A percentile compares a stretch with the other conserved stretches of the same genome.
phyloP scores from a whole-genome alignment of 345 rosid species.

The Populus nigra region DNA sequence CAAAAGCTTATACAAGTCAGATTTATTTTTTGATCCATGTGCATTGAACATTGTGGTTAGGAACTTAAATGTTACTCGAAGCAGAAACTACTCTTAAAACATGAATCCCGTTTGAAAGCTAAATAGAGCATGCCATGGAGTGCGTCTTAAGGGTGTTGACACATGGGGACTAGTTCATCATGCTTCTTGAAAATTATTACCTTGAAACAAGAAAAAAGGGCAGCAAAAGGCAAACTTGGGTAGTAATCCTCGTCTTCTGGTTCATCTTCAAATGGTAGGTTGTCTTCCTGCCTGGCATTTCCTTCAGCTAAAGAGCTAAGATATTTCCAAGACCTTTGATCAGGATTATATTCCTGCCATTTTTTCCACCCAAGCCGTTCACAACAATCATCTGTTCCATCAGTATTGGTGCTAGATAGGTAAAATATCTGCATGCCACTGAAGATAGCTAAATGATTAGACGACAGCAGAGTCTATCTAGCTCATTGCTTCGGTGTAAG shows the following conservation, averaged over 20 bases:
- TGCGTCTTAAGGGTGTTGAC: background rate
- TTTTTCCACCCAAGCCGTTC: constrained; percentile 76
- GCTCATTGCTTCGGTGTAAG: background rate
- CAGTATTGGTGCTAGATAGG: constrained; percentile 51
- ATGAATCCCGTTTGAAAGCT: background rate
- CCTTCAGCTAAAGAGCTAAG: constrained; percentile 65
- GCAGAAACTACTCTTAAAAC: background rate
- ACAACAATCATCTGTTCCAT: constrained; percentile 74
- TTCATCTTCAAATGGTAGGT: constrained; percentile 69
- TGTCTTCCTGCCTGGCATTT: constrained; percentile 29
- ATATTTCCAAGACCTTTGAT: constrained; percentile 78
- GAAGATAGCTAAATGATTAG: constrained; percentile 20
- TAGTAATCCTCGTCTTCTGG: constrained; percentile 80
- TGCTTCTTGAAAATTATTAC: constrained; percentile 27
- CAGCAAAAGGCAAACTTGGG: constrained; percentile 94
- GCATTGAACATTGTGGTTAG: background rate
- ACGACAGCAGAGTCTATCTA: background rate
- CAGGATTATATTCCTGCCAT: constrained; percentile 64
- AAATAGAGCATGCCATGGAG: background rate
- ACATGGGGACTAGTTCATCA: background rate
- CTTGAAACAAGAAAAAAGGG: constrained; percentile 85
- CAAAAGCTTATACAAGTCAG: constrained; percentile 11
- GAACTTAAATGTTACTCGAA: background rate
- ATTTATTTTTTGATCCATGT: background rate
- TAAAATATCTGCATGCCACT: constrained; percentile 76